Percentiles rank a stretch among this genome's conserved stretches.
These are phyloP conservation scores for Eucalyptus cloeziana DNA, from an alignment of 345 rosid genomes.

Conservation along the genomic window DNA sequence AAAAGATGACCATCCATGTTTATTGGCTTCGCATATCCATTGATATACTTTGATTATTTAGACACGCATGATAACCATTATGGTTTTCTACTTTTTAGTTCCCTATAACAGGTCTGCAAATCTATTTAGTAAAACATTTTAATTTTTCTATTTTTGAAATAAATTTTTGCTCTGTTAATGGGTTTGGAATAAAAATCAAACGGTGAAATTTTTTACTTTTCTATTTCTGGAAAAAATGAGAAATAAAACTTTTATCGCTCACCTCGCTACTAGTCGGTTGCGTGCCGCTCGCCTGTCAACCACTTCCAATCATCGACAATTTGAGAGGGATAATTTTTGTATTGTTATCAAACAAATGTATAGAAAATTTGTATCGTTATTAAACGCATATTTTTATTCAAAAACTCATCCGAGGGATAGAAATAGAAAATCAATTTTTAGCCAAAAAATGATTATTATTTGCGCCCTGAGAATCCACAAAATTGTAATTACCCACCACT, in stretches of 20 bases:
- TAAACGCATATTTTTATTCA: accelerated
- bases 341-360: too few species aligned
- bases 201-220: too few species aligned
- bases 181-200: too few species aligned
- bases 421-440: too few species aligned
- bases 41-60: too few species aligned
- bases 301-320: accelerated
- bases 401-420: accelerated
- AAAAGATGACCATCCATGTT: too few species aligned
- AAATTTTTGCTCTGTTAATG: accelerated
- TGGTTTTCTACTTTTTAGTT: accelerated
- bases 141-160: too few species aligned
- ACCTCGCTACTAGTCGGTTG: accelerated
- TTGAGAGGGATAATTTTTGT: accelerated
- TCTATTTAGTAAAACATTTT: accelerated
- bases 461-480: accelerated
- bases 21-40: too few species aligned
- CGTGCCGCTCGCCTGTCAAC: accelerated
- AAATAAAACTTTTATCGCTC: too few species aligned
- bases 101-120: accelerated
- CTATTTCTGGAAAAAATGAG: accelerated
- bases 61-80: accelerated
- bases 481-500: too few species aligned
- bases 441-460: too few species aligned
- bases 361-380: too few species aligned